Base-by-base conservation (phyloP, 2,329 filamentous ascomycete species). In the Fusarium secorum region DNA sequence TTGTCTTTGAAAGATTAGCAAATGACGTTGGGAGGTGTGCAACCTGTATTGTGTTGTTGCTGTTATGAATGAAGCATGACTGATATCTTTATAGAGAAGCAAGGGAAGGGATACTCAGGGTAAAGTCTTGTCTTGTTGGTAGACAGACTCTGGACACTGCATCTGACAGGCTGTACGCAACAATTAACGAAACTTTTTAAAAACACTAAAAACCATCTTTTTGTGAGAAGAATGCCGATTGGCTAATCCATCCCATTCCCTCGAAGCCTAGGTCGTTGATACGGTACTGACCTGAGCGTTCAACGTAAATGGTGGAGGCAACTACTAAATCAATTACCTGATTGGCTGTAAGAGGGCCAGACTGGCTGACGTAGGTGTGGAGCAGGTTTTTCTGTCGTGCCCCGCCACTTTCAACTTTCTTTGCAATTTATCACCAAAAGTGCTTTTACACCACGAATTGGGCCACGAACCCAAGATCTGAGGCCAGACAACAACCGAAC, bases 381-480 rank as follows among this genome's bases (percentile, higher is more conserved):
- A 38, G 64, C 54, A 66, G 49, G 59, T 63, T 69, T 80, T 79
- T 79, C 79, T 80, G 81, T 48, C 22, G 39, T 65, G 63, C 80
- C 81, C 81, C 80, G 81, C 80, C 79, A 81, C 74, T 51, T 61
- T 56, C 68, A 71, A 70, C 64, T 56, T 68, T 67, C 56, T 67
- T 57, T 63, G 44, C 64, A 67, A 67, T 72, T 68, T 73, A 75
- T 75, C 72, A 70, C 66, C 71, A 61, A 66, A 75, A 71, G 63
- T 71, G 49, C 62, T 46, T 60, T 60, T 39, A 55, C 58, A 64
- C 52, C 48, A 59, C 69, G 54, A 71, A 61, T 64, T 69, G 54
- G 60, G 59, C 54, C 44, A 69, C 68, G 60, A 71, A 70, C 65
- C 48, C 44, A 44, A 60, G 60, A 74, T 55, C 68, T 67, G 59